These are phyloP conservation scores for Chlorella sp. DNA, from an alignment of 139 green algal species.

Conservation along the genomic window DNA sequence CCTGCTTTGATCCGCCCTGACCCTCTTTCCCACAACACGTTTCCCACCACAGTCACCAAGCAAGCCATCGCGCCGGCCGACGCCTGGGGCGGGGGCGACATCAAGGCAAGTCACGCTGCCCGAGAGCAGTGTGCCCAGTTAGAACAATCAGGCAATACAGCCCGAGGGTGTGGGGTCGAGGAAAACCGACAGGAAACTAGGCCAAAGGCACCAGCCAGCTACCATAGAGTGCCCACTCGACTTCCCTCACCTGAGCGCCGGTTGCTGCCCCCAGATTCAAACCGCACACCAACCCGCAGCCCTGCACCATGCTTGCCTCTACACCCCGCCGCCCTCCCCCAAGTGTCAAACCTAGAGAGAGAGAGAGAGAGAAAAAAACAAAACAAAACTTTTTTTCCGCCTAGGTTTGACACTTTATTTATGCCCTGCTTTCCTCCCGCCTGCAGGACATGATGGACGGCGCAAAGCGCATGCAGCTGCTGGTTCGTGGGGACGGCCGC, in stretches of 20 bases:
- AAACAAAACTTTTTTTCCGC: neutral
- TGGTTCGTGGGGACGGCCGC: conserved; percentile 9
- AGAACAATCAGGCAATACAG: too few relatives aligned
- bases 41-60: neutral
- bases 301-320: neutral
- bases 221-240: too few relatives aligned
- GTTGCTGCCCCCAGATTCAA: neutral
- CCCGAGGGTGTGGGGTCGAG: too few relatives aligned
- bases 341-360: too few relatives aligned
- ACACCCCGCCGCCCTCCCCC: neutral
- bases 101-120: neutral
- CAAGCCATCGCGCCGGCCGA: neutral
- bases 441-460: conserved; percentile 4
- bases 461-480: conserved; percentile 19
- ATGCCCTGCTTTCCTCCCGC: neutral
- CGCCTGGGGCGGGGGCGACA: neutral
- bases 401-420: neutral
- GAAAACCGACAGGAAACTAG: too few relatives aligned
- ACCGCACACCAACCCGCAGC: too few relatives aligned
- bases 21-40: neutral
- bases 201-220: too few relatives aligned
- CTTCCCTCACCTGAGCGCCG: too few relatives aligned
- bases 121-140: too few relatives aligned
- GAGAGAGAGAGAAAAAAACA: too few relatives aligned
- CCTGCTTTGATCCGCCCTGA: neutral